phyloP scores from a whole-genome alignment of 805 yeast genomes.

The Candida chauliodis region DNA sequence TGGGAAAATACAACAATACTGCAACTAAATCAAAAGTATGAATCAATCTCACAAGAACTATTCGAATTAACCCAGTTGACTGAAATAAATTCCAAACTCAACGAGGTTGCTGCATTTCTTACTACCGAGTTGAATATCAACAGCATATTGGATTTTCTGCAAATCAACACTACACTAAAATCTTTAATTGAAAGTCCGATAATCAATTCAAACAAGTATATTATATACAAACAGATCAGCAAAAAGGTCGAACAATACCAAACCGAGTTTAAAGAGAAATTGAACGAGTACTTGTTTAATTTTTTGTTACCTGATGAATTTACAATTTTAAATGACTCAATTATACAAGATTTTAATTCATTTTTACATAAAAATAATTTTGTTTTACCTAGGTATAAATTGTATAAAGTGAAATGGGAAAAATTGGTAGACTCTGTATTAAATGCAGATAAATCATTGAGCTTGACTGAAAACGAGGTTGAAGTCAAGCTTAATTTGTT shows the following conservation, averaged over 20 bases:
- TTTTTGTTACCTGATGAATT: slow-evolving; percentile 19
- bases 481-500: neutral
- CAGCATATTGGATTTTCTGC: slow-evolving; percentile 11
- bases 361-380: slow-evolving; percentile 9
- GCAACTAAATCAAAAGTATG: slow-evolving; percentile 12
- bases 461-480: neutral
- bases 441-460: neutral
- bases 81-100: slow-evolving; percentile 4
- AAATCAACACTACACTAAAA: slow-evolving; percentile 7
- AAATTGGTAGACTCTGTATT: slow-evolving; percentile 6
- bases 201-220: neutral
- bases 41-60: slow-evolving; percentile 11
- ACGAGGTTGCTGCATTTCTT: slow-evolving; percentile 10
- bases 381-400: slow-evolving; percentile 3
- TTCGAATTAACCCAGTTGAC: slow-evolving; percentile 14
- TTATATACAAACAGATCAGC: slow-evolving; percentile 8
- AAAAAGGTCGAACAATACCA: slow-evolving; percentile 7
- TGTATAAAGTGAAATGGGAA: slow-evolving; percentile 11
- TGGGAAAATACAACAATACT: slow-evolving; percentile 8
- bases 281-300: slow-evolving; percentile 14
- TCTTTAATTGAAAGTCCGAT: neutral
- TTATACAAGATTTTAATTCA: slow-evolving; percentile 11
- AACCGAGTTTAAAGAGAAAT: slow-evolving; percentile 9
- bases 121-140: slow-evolving; percentile 1
- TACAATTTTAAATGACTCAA: slow-evolving; percentile 9